phyloP scores from a whole-genome alignment of 2,329 filamentous ascomycete genomes.

The Aspergillus quadricinctus region DNA sequence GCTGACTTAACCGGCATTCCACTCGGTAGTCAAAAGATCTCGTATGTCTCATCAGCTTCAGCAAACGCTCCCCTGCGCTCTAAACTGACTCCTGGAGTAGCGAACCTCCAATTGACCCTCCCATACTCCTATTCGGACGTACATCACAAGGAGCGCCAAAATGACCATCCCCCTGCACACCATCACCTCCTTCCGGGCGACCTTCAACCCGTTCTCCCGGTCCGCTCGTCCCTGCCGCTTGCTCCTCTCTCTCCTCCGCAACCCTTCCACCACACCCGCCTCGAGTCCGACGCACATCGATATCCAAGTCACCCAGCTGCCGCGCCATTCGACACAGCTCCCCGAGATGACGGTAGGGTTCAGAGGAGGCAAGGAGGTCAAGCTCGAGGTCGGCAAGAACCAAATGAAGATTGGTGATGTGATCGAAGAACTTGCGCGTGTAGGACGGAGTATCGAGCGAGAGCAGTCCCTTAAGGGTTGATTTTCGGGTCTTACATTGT shows the following conservation, averaged over 20 bases:
- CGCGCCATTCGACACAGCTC: conserved; percentile 63
- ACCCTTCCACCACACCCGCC: conserved; percentile 72
- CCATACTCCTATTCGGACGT: neutral
- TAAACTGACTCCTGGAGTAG: neutral
- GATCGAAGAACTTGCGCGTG: conserved; percentile 81
- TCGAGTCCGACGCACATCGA: conserved; percentile 71
- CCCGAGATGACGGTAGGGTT: conserved; percentile 76
- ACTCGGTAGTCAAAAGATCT: neutral
- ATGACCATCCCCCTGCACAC: conserved; percentile 39
- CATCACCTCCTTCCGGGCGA: conserved; percentile 71
- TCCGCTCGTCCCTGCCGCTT: conserved; percentile 77
- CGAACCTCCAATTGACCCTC: neutral
- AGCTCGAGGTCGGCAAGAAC: conserved; percentile 71
- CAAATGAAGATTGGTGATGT: conserved; percentile 80
- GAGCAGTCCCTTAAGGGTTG: conserved; percentile 68
- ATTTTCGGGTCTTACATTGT: conserved; percentile 2
- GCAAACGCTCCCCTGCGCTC: neutral
- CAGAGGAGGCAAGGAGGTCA: conserved; percentile 91
- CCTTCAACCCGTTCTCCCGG: conserved; percentile 87
- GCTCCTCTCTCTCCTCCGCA: conserved; percentile 81
- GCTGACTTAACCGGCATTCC: neutral
- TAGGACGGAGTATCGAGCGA: conserved; percentile 77
- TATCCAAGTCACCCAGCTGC: conserved; percentile 72
- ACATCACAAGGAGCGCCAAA: conserved; percentile 8
- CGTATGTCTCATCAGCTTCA: neutral